Percentiles rank a stretch among this genome's conserved stretches.
Evolutionary conservation across 176 grass and related monocot genomes (phyloP).

Genomic region (Triticum monococcum): DNA sequence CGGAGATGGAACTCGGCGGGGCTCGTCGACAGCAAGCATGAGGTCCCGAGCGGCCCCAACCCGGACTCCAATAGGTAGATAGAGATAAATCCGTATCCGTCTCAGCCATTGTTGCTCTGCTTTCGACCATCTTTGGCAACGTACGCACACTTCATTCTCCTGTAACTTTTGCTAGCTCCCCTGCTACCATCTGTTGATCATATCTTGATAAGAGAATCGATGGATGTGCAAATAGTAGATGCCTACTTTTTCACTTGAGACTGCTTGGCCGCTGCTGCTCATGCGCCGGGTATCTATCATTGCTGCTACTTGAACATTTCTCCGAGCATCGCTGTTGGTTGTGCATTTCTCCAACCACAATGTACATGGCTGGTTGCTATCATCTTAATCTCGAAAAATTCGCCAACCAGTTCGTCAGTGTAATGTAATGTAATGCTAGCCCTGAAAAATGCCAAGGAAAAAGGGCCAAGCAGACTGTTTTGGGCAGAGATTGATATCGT

Average conservation of each 20-base stretch:
- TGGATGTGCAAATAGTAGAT: constrained; percentile 36
- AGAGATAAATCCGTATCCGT: neutral
- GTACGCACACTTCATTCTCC: neutral
- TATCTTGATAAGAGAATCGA: neutral
- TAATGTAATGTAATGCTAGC: no score
- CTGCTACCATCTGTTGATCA: neutral
- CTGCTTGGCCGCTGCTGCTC: neutral
- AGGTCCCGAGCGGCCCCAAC: constrained; percentile 72
- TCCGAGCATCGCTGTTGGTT: no score
- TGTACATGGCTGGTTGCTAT: no score
- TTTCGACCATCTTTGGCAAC: neutral
- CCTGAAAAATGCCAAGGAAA: neutral
- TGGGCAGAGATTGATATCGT: neutral
- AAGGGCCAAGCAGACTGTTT: neutral
- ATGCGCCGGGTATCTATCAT: no score
- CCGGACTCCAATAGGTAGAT: constrained; percentile 67
- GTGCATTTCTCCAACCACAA: no score
- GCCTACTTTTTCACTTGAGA: neutral
- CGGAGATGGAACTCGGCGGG: constrained; percentile 38
- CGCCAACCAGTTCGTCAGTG: no score
- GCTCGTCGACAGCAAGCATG: constrained; percentile 56
- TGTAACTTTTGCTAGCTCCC: neutral
- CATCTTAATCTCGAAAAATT: no score
- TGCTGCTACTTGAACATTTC: no score
- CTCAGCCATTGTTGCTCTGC: neutral